Evolutionary conservation across 2,329 filamentous ascomycete species (phyloP), one percentile per base, ranked within the genome.

Genomic region (Paramyrothecium roridum): DNA sequence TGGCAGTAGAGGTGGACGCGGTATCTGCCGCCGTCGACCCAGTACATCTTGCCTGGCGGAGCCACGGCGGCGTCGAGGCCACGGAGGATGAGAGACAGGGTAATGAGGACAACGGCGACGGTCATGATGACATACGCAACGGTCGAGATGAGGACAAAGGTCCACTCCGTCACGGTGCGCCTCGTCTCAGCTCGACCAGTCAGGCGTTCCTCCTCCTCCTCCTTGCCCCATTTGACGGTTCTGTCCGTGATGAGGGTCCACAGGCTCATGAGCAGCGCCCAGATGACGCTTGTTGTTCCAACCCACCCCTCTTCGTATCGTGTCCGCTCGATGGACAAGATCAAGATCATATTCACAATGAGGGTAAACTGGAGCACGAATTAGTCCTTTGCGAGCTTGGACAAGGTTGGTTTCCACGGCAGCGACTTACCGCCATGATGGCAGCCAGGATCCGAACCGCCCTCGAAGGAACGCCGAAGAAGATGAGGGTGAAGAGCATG

Each of bases 231-330:
- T 65, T 89, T 83, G 10, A 99, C 95, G 4, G 90, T 86, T 50
- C 88, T 82, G 67, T 96, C 93, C 8, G 88, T 90, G 10, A 88
- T 65, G 20, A 97, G 78, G 22, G 89, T 89, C 85, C 91, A 98
- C 3, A 89, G 70, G 37, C 88, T 83, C 68, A 96, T 90, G 48
- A 95, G 61, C 3, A 91, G 79, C 19, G 91, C 90, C 93, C 80
- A 97, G 17, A 91, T 75, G 3, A 93, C 89, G 46, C 90, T 95
- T 11, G 84, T 85, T 54, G 95, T 89, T n/a, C 95, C 95, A 1
- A 95, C 87, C 88, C 92, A 96, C 33, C 91, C 88, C 72, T 98
- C 93, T 70, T 97, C 92, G 20, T 88, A 79, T 16, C 93, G 83
- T 17, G 93, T 82, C 60, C 85, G 83, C 50, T 86, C 78, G 1